phyloP scores from a whole-genome alignment of 2,329 filamentous ascomycete species.

The Diplodia seriata region DNA sequence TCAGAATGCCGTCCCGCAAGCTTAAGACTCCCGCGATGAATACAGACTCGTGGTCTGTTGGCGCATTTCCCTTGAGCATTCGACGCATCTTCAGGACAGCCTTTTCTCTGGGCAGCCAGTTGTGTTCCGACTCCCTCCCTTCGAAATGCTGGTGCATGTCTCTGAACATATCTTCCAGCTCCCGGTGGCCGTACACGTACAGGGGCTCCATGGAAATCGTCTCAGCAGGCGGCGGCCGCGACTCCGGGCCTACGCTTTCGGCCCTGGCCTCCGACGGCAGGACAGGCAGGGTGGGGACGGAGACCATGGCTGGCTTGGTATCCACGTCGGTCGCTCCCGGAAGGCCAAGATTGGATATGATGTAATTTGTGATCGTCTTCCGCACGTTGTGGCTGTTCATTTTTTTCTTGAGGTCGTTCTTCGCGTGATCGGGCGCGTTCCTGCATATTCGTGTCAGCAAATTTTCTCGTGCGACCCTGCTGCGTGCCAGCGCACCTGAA shows the following conservation, averaged over 20 bases:
- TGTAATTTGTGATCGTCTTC: slow-evolving; percentile 82
- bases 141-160: slow-evolving; percentile 85
- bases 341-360: slow-evolving; percentile 75
- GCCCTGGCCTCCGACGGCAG: slow-evolving; percentile 54
- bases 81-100: slow-evolving; percentile 76
- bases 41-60: slow-evolving; percentile 73
- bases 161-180: slow-evolving; percentile 85
- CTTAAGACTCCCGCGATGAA: slow-evolving; percentile 75
- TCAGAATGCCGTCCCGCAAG: slow-evolving; percentile 86
- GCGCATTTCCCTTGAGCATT: slow-evolving; percentile 82
- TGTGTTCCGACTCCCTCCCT: slow-evolving; percentile 86
- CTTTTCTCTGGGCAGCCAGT: slow-evolving; percentile 89
- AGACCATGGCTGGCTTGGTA: slow-evolving; percentile 51
- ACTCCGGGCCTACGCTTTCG: slow-evolving; percentile 57
- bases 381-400: slow-evolving; percentile 84
- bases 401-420: slow-evolving; percentile 87
- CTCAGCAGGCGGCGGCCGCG: slow-evolving; percentile 66
- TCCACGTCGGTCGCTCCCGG: slow-evolving; percentile 43
- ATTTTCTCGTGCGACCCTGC: neutral
- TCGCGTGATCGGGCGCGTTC: slow-evolving; percentile 79
- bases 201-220: slow-evolving; percentile 76
- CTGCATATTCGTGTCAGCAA: slow-evolving; percentile 50
- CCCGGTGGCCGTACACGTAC: slow-evolving; percentile 82
- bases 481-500: slow-evolving; percentile 68
- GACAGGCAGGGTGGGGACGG: slow-evolving; percentile 43